Base-by-base conservation (phyloP, 2,329 filamentous ascomycete genomes). In the Penicillium sp. region DNA sequence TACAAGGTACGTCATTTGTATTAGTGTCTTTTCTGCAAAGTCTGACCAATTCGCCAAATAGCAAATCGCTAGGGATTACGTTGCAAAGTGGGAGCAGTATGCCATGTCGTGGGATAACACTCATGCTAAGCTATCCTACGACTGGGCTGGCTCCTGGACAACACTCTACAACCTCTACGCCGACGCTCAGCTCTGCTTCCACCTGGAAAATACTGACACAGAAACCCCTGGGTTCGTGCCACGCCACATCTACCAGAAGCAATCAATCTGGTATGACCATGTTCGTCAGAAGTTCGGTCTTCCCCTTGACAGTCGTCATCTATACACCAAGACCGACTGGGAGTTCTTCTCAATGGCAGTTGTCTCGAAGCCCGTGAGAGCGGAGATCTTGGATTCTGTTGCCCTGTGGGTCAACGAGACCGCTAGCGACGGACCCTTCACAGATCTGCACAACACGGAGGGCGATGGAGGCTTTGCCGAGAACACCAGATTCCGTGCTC, bases 241-340 rank as follows among this genome's bases (percentile, higher is more conserved):
- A 1, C 82, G 87, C 59, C 81, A 82, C 65, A 83, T 95, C 63
- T 96, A 96, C 79, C 83, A 85, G 63, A 85, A 86, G 60, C 90
- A 95, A 69, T 92, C 88, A 44, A 80, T 86, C 55, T 95, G 89
- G 90, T 96, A 95, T 75, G 80, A 84, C 59, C 81, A 84, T 13
- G 90, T 93, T 9, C 83, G 90, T 61, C 90, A 95, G 71, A 86
- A 84, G 65, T 95, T 93, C 71, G 91, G 91, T 1, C 76, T 96
- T 3, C 91, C 91, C 0, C 82, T 96, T 7, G 91, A 96, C 73
- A 89, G 84, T 62, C 84, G 91, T 42, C 90, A 94, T 71, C 73
- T 93, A 3, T 94, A 94, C 72, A 88, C 90, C 32, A 96, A 96
- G 75, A 91, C 88, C 29, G 91, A 96, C 74, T 96, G 91, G 91